A percentile compares a stretch with the other conserved stretches of the same genome.
phyloP scores from a whole-genome alignment of 148 eudicot species.

The Persicaria maculosa region DNA sequence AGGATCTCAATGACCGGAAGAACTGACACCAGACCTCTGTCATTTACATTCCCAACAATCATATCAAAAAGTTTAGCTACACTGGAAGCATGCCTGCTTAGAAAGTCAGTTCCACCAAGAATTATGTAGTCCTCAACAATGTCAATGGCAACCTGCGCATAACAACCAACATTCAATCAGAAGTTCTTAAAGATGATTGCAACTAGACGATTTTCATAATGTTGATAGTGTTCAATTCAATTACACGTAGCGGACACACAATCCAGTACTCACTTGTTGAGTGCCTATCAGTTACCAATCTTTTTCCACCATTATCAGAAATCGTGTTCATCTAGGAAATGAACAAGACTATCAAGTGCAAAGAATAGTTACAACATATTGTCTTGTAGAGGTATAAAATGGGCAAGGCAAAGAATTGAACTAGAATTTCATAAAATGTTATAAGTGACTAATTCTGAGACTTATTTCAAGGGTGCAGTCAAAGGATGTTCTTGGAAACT shows the following conservation, averaged over 20 bases:
- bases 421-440: background rate
- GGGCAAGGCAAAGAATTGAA: background rate
- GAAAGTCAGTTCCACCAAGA: constrained; percentile 82
- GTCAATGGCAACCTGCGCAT: constrained; percentile 80
- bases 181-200: background rate
- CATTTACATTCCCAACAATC: constrained; percentile 81
- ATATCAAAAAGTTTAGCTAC: constrained; percentile 73
- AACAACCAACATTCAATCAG: background rate
- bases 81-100: constrained; percentile 67
- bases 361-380: background rate
- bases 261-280: background rate
- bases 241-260: background rate
- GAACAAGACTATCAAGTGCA: background rate
- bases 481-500: background rate
- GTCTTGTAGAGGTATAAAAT: background rate
- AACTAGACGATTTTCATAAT: background rate
- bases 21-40: constrained; percentile 78
- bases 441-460: background rate
- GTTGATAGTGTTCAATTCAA: background rate
- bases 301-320: no score
- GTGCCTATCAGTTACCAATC: background rate
- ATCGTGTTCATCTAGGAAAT: background rate
- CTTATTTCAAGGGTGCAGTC: background rate
- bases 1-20: constrained; percentile 82
- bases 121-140: constrained; percentile 76